These are phyloP conservation scores for Amphicarpaea edgeworthii DNA, from an alignment of 306 rosid genomes.

Conservation along the genomic window DNA sequence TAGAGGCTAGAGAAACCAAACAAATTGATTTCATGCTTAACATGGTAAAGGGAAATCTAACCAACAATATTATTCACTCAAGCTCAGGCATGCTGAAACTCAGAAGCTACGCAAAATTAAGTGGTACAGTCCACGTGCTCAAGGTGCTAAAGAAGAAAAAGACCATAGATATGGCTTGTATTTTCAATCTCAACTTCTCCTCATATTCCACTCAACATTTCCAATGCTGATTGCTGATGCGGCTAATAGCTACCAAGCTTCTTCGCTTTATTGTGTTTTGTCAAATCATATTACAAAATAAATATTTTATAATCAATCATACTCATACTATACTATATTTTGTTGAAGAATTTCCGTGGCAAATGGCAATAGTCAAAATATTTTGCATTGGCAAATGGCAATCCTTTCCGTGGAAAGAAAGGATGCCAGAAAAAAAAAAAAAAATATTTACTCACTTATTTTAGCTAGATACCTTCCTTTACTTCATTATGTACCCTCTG, in stretches of 20 bases:
- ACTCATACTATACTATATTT: too few relatives aligned
- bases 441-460: too few relatives aligned
- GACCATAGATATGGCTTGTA: conserved; percentile 55
- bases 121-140: conserved; percentile 53
- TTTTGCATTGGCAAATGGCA: too few relatives aligned
- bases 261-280: neutral
- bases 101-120: conserved; percentile 49
- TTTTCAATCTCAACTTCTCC: conserved; percentile 49
- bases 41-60: neutral
- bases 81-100: conserved; percentile 56
- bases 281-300: too few relatives aligned
- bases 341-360: too few relatives aligned
- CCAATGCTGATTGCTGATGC: conserved; percentile 49
- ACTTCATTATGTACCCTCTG: too few relatives aligned
- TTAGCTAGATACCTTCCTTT: too few relatives aligned
- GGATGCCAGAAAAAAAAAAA: too few relatives aligned
- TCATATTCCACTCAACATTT: conserved; percentile 42
- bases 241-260: neutral
- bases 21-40: conserved; percentile 45
- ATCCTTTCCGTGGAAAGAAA: too few relatives aligned
- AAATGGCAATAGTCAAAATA: too few relatives aligned
- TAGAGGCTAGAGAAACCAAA: conserved; percentile 42
- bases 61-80: conserved; percentile 11
- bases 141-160: conserved; percentile 49
- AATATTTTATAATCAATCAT: too few relatives aligned